phyloP scores from a whole-genome alignment of 1,284 basidiomycete genomes.

The Ustilago crameri region DNA sequence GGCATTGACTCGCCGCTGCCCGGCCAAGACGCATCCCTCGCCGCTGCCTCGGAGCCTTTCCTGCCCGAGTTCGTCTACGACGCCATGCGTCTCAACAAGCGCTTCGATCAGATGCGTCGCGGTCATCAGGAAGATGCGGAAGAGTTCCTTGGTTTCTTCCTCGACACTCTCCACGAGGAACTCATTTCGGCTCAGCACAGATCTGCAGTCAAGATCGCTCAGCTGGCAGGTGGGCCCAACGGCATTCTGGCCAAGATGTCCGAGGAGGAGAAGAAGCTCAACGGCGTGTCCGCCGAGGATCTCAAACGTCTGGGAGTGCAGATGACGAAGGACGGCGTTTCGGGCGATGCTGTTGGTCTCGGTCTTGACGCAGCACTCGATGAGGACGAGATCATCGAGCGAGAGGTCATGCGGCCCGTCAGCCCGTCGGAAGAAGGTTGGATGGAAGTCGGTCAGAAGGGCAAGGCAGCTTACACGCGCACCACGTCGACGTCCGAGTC shows the following conservation, averaged over 20 bases:
- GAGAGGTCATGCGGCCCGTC: conserved; percentile 56
- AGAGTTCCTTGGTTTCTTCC: conserved; percentile 96
- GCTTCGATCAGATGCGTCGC: conserved; percentile 91
- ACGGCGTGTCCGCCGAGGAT: conserved; percentile 43
- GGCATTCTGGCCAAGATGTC: conserved; percentile 38
- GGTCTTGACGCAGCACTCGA: conserved; percentile 32
- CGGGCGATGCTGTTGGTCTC: conserved; percentile 19
- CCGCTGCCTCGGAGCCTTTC: conserved; percentile 73
- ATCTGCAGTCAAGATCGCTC: conserved; percentile 58
- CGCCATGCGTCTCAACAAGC: conserved; percentile 92
- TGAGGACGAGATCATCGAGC: conserved; percentile 73
- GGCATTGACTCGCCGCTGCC: conserved; percentile 14
- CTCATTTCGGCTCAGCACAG: conserved; percentile 75
- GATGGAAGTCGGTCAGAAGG: conserved; percentile 93
- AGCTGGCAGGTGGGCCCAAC: conserved; percentile 62
- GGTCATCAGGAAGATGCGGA: conserved; percentile 98
- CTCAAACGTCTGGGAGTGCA: conserved; percentile 35
- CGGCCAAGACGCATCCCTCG: conserved; percentile 22
- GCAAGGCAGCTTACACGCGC: conserved; percentile 83
- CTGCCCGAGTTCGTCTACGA: conserved; percentile 91
- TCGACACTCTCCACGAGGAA: conserved; percentile 95
- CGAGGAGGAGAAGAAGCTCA: conserved; percentile 44
- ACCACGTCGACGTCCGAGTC: conserved; percentile 83
- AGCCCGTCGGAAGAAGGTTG: conserved; percentile 72
- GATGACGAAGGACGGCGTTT: conserved; percentile 18